Evolutionary conservation across 164 flowering plant species (phyloP).

Genomic region (Saururus chinensis): DNA sequence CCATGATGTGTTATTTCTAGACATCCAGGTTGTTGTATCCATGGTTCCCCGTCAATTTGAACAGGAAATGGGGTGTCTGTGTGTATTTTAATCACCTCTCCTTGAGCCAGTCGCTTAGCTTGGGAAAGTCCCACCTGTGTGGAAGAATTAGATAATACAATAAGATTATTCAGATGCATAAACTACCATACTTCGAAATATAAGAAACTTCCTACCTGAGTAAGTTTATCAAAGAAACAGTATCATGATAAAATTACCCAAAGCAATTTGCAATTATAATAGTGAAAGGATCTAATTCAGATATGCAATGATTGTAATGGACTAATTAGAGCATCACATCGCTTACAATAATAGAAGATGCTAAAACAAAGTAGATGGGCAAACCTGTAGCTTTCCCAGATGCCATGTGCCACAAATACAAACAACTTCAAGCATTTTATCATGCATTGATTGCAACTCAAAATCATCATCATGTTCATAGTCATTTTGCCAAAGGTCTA

Average conservation of each 20-base stretch:
- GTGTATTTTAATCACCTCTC: conserved; percentile 35
- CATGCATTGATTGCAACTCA: conserved; percentile 57
- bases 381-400: conserved; percentile 75
- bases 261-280: too few species aligned
- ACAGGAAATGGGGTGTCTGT: conserved; percentile 53
- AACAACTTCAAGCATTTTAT: conserved; percentile 66
- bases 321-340: too few species aligned
- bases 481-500: conserved; percentile 75
- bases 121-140: conserved; percentile 70
- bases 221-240: too few species aligned
- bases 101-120: conserved; percentile 65
- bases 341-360: background rate
- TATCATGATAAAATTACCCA: too few species aligned
- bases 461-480: conserved; percentile 65
- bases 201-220: too few species aligned
- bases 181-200: background rate
- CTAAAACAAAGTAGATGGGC: background rate
- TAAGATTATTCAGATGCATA: background rate
- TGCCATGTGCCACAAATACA: conserved; percentile 70
- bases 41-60: conserved; percentile 83
- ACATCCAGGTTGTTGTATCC: conserved; percentile 55
- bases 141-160: background rate
- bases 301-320: too few species aligned
- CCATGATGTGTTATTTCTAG: conserved; percentile 56
- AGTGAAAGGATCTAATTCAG: too few species aligned